Conservation (phyloP, 257 asterid genomes). For the Forsythia suspensa region DNA sequence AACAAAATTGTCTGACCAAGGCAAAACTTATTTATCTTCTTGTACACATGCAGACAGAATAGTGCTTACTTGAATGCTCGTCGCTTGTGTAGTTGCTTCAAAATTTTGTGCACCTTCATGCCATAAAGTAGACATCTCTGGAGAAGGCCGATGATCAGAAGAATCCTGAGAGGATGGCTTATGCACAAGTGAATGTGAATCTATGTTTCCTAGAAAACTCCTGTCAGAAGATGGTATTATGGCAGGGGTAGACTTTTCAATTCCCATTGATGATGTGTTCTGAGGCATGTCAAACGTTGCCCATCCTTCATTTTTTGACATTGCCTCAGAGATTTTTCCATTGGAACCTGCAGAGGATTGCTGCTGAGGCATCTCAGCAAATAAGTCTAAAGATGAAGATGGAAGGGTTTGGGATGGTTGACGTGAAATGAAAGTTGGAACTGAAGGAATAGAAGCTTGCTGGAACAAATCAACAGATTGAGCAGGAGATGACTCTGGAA, state of each 20-base stretch:
- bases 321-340: slow-evolving; percentile 20
- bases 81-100: slow-evolving; percentile 23
- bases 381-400: slow-evolving; percentile 46
- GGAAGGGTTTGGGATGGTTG: slow-evolving; percentile 39
- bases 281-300: slow-evolving; percentile 54
- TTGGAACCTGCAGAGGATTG: slow-evolving; percentile 34
- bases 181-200: slow-evolving; percentile 47
- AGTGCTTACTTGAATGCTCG: slow-evolving; percentile 39
- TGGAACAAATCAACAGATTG: slow-evolving; percentile 41
- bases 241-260: slow-evolving; percentile 34
- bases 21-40: not conserved
- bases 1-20: slow-evolving; percentile 9
- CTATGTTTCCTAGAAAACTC: slow-evolving; percentile 20
- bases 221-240: slow-evolving; percentile 34
- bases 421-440: slow-evolving; percentile 38
- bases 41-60: slow-evolving; percentile 2
- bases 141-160: slow-evolving; percentile 31
- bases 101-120: slow-evolving; percentile 27
- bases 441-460: slow-evolving; percentile 39
- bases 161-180: slow-evolving; percentile 32
- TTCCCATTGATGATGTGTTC: slow-evolving; percentile 33
- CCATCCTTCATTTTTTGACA: slow-evolving; percentile 48
- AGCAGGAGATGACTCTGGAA: slow-evolving; percentile 38
- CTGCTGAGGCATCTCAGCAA: slow-evolving; percentile 42
- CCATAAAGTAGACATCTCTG: slow-evolving; percentile 30